Conservation (phyloP, 805 yeast genomes). For the Myxozyma lipomycoides region DNA sequence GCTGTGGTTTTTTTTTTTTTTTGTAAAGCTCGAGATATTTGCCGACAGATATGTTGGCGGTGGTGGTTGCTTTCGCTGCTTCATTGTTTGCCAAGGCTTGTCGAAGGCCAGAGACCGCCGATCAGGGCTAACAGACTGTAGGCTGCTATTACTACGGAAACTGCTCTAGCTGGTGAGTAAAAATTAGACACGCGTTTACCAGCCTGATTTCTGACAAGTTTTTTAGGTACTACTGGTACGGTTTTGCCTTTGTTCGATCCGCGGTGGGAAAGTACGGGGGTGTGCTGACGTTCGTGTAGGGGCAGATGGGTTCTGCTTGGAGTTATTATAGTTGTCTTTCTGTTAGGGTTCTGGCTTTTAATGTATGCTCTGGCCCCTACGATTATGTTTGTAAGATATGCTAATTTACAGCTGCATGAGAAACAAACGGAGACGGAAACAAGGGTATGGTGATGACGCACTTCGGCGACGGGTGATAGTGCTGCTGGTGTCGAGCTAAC, state of each 20-base stretch:
- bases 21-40: no score
- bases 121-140: neutral
- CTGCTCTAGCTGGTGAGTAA: slow-evolving; percentile 18
- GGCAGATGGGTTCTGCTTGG: slow-evolving; percentile 24
- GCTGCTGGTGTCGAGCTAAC: neutral
- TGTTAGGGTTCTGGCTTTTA: slow-evolving; percentile 10
- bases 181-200: neutral
- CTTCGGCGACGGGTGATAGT: neutral
- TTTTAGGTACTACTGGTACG: slow-evolving; percentile 22
- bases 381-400: neutral
- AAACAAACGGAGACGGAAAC: slow-evolving; percentile 13
- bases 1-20: neutral
- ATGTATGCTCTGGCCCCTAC: slow-evolving; percentile 8
- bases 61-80: no score
- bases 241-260: neutral
- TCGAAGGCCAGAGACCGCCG: no score
- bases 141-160: slow-evolving; percentile 16
- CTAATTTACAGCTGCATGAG: slow-evolving; percentile 5
- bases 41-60: no score
- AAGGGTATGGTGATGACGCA: slow-evolving; percentile 19
- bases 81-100: no score
- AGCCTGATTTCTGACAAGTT: neutral
- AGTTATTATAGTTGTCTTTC: slow-evolving; percentile 7
- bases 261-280: neutral
- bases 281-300: slow-evolving; percentile 6